Percentiles rank a stretch among this genome's conserved stretches.
Conservation (phyloP, 176 grass and related monocot species). For the Aegilops sharonensis region DNA sequence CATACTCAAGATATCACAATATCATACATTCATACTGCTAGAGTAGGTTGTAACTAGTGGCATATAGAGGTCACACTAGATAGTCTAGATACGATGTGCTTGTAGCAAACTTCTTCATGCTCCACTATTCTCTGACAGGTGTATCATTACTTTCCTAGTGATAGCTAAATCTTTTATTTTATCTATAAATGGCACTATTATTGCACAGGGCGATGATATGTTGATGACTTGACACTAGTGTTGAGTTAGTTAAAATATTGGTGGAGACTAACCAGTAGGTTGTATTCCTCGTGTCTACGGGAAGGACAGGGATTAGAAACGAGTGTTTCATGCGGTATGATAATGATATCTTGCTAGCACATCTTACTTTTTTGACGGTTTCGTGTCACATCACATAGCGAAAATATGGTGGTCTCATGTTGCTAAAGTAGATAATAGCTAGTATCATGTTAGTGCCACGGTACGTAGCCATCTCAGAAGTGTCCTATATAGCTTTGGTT, state of each 20-base stretch:
- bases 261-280: not conserved
- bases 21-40: too few species aligned
- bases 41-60: not conserved
- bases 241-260: not conserved
- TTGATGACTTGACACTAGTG: not conserved
- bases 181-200: not conserved
- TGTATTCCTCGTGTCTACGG: not conserved
- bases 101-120: not conserved
- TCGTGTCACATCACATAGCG: not conserved
- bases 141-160: not conserved
- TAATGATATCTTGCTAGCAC: too few species aligned
- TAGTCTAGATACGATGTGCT: not conserved
- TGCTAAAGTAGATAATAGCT: not conserved
- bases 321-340: not conserved
- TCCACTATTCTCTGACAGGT: not conserved
- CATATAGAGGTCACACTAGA: not conserved
- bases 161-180: too few species aligned
- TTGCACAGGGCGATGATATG: not conserved
- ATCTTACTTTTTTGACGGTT: too few species aligned
- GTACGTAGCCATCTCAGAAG: not conserved
- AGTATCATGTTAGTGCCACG: not conserved
- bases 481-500: not conserved
- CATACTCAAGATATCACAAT: not conserved
- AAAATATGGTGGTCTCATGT: not conserved
- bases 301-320: not conserved